Conservation (phyloP, 257 asterid species). For the Ligustrum vulgare region DNA sequence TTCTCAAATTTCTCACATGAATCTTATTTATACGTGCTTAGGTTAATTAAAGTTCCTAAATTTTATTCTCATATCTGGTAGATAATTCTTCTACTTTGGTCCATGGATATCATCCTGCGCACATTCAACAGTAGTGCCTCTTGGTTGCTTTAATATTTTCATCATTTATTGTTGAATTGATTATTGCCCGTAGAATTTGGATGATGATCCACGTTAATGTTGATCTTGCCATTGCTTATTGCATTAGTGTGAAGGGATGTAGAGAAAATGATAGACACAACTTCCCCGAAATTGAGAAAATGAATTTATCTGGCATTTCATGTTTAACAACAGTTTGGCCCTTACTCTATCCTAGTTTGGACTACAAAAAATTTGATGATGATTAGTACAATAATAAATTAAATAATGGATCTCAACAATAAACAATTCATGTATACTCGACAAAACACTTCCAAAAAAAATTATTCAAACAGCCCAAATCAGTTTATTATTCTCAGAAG, state of each 20-base stretch:
- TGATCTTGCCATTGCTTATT: not conserved
- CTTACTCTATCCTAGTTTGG: not conserved
- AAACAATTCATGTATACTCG: not conserved
- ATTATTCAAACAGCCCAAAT: too few species aligned
- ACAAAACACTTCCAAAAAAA: too few species aligned
- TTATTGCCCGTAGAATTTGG: not conserved
- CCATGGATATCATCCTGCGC: not conserved
- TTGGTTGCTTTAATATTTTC: not conserved
- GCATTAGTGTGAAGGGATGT: not conserved
- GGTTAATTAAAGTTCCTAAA: not conserved
- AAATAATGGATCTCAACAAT: not conserved
- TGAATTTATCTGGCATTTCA: not conserved
- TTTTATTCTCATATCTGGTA: conserved; percentile 8
- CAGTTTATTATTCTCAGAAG: not conserved
- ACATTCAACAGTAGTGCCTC: not conserved
- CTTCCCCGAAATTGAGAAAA: not conserved
- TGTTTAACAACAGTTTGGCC: not conserved
- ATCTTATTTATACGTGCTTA: conserved; percentile 11
- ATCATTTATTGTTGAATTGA: not conserved
- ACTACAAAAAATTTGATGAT: not conserved
- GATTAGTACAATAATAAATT: not conserved
- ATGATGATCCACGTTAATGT: not conserved
- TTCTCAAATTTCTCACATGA: conserved; percentile 21
- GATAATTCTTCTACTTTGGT: conserved; percentile 8
- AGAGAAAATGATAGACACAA: not conserved